Conservation (phyloP, 257 asterid genomes). For the Jacaranda copaia region DNA sequence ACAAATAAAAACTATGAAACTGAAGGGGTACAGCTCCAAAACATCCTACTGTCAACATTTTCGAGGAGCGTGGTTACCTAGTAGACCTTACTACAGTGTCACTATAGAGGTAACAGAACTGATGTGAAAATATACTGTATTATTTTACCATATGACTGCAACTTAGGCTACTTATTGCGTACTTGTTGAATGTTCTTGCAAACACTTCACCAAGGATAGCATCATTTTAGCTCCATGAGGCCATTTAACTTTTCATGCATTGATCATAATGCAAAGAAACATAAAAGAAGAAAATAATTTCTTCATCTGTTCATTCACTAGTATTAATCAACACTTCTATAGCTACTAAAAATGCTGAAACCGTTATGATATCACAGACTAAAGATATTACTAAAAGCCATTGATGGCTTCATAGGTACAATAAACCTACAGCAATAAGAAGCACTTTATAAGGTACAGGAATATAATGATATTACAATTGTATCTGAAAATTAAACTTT, state of each 20-base stretch:
- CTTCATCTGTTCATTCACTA: neutral
- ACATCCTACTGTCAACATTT: no score
- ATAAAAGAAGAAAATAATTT: neutral
- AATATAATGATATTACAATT: neutral
- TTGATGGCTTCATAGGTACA: slow-evolving; percentile 18
- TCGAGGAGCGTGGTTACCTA: no score
- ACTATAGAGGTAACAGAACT: slow-evolving; percentile 13
- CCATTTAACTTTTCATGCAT: slow-evolving; percentile 25
- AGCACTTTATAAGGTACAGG: slow-evolving; percentile 8
- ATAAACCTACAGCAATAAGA: slow-evolving; percentile 17
- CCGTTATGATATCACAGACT: slow-evolving; percentile 6
- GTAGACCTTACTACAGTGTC: neutral
- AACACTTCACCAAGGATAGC: slow-evolving; percentile 12
- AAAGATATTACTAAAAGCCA: slow-evolving; percentile 2
- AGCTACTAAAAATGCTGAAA: slow-evolving; percentile 10
- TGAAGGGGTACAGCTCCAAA: no score
- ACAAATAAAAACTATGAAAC: no score
- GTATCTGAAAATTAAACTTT: neutral
- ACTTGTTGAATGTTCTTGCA: neutral
- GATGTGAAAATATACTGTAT: neutral
- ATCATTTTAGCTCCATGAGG: slow-evolving; percentile 31
- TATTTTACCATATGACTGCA: slow-evolving; percentile 19
- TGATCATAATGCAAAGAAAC: slow-evolving; percentile 11
- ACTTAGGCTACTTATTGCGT: neutral
- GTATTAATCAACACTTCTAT: slow-evolving; percentile 1